Percentiles rank a stretch among this genome's conserved stretches.
These are phyloP conservation scores for Serendipita vermifera DNA, from an alignment of 768 basidiomycete genomes.

Conservation along the genomic window DNA sequence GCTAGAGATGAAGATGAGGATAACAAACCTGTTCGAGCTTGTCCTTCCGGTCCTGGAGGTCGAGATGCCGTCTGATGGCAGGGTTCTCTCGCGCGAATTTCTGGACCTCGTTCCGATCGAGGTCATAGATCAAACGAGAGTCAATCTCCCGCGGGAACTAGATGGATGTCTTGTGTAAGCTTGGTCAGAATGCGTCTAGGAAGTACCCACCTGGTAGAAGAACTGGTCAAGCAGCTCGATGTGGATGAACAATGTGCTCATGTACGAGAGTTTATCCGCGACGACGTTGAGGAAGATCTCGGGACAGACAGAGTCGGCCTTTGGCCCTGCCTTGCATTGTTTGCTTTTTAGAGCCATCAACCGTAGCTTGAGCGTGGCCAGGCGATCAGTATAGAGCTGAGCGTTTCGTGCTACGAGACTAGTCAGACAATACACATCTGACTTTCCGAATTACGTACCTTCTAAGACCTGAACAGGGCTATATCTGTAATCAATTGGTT, in stretches of 20 bases:
- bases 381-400: slow-evolving; percentile 69
- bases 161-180: neutral
- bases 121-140: slow-evolving; percentile 78
- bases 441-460: slow-evolving; percentile 38
- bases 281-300: slow-evolving; percentile 95
- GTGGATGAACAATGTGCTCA: slow-evolving; percentile 96
- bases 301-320: slow-evolving; percentile 82
- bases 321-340: slow-evolving; percentile 77
- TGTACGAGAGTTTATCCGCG: slow-evolving; percentile 91
- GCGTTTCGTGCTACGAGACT: slow-evolving; percentile 68
- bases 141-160: slow-evolving; percentile 98
- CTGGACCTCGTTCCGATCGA: slow-evolving; percentile 80
- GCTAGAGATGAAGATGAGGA: neutral
- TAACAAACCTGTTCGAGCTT: slow-evolving; percentile 80
- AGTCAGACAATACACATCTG: neutral
- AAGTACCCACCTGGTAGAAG: slow-evolving; percentile 74
- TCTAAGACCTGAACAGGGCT: slow-evolving; percentile 85
- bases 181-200: neutral
- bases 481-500: slow-evolving; percentile 56
- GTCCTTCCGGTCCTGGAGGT: slow-evolving; percentile 92
- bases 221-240: slow-evolving; percentile 97
- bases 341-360: slow-evolving; percentile 76
- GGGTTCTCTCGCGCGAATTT: slow-evolving; percentile 96
- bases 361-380: slow-evolving; percentile 74
- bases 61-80: slow-evolving; percentile 68